These are phyloP conservation scores for Scolecobasidium constrictum DNA, from an alignment of 2,329 filamentous ascomycete species.

Conservation along the genomic window DNA sequence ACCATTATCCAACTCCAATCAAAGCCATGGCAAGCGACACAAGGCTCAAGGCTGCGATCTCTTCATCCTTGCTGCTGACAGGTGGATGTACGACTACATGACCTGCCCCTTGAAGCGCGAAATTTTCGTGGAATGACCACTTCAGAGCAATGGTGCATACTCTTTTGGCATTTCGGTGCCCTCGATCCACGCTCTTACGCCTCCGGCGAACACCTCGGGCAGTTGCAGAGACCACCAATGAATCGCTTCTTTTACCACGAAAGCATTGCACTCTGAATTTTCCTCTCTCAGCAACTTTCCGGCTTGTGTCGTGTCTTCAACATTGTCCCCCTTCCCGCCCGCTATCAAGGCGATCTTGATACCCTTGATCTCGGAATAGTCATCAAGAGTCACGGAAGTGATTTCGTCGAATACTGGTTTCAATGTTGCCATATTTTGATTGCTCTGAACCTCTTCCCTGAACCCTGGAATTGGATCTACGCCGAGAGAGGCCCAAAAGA, in stretches of 20 bases:
- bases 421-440: constrained; percentile 8
- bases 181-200: constrained; percentile 10
- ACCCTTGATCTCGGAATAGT: constrained; percentile 4
- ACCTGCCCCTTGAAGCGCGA: no score
- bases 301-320: constrained; percentile 7
- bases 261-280: constrained; percentile 6
- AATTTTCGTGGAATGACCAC: no score
- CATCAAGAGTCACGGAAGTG: constrained; percentile 6
- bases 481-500: constrained; percentile 8
- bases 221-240: constrained; percentile 9
- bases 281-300: constrained; percentile 3
- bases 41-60: no score
- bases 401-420: constrained; percentile 3
- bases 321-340: constrained; percentile 8
- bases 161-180: constrained; percentile 5
- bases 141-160: constrained; percentile 8
- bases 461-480: constrained; percentile 7
- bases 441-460: constrained; percentile 8
- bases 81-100: no score
- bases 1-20: no score
- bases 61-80: no score
- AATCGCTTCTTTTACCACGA: constrained; percentile 8
- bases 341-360: constrained; percentile 9
- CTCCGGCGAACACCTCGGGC: constrained; percentile 8
- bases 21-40: no score